A percentile compares a stretch with the other conserved stretches of the same genome.
Conservation (phyloP, 2,329 filamentous ascomycete genomes). For the Neocatenulostroma microsporum region DNA sequence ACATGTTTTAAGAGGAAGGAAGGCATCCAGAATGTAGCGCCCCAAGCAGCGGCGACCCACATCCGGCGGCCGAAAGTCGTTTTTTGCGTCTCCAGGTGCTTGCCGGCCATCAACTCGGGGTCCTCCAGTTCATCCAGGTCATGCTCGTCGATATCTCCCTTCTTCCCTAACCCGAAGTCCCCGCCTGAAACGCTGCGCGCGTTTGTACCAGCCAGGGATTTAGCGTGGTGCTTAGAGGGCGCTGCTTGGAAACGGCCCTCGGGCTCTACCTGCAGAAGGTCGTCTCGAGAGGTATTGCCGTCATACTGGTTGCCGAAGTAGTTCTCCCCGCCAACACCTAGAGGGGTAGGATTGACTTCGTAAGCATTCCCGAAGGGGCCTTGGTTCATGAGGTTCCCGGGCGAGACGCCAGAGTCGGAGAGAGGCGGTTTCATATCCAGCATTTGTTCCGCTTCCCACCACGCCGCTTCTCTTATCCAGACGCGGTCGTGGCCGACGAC, state of each 20-base stretch:
- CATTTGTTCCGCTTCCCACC: constrained; percentile 98
- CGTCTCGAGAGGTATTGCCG: constrained; percentile 59
- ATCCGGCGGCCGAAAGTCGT: constrained; percentile 57
- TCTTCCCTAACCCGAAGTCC: constrained; percentile 81
- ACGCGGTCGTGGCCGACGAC: constrained; percentile 83
- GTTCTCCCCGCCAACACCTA: constrained; percentile 25
- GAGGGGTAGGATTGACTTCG: too few relatives aligned
- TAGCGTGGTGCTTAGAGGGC: too few relatives aligned
- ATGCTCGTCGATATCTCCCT: constrained; percentile 71
- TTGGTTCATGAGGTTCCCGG: constrained; percentile 36
- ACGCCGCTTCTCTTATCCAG: constrained; percentile 89
- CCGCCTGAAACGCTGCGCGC: constrained; percentile 47
- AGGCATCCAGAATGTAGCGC: constrained; percentile 87
- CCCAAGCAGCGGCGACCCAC: constrained; percentile 81
- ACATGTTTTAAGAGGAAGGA: constrained; percentile 72
- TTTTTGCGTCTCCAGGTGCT: constrained; percentile 63
- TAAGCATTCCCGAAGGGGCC: too few relatives aligned
- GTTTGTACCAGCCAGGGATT: too few relatives aligned
- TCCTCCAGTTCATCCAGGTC: constrained; percentile 68
- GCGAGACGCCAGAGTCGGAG: constrained; percentile 34
- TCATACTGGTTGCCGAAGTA: constrained; percentile 20
- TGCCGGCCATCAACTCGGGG: constrained; percentile 67
- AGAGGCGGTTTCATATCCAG: constrained; percentile 67
- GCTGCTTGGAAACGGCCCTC: constrained; percentile 41
- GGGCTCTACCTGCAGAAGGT: too few relatives aligned